Conservation (phyloP, 2,329 filamentous ascomycete species). For the Colletotrichum horii region DNA sequence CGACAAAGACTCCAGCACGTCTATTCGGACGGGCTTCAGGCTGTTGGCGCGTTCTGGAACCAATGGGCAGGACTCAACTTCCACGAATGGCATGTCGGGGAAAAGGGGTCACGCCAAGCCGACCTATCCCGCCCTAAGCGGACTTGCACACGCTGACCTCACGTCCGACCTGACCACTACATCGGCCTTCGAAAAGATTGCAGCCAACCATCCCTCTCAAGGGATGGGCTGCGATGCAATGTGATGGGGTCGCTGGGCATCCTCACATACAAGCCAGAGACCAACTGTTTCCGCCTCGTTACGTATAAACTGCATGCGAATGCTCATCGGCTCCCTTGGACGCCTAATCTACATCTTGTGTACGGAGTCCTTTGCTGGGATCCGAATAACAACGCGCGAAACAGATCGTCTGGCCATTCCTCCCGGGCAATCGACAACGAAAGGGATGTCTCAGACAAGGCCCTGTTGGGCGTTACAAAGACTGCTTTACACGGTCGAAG, state of each 20-base stretch:
- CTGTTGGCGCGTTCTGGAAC: constrained; percentile 6
- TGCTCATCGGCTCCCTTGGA: constrained; percentile 6
- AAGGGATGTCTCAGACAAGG: constrained; percentile 19
- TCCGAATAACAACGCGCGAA: constrained; percentile 3
- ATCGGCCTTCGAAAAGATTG: background rate
- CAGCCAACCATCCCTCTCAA: background rate
- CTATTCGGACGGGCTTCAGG: background rate
- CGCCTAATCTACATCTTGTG: background rate
- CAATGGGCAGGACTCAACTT: background rate
- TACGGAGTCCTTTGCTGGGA: background rate
- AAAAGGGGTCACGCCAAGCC: constrained; percentile 12
- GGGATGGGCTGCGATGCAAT: background rate
- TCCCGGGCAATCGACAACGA: background rate
- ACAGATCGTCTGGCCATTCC: constrained; percentile 1
- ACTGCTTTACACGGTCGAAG: background rate
- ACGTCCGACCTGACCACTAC: background rate
- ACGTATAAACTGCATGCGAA: background rate
- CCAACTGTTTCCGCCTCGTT: background rate
- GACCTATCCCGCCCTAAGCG: background rate
- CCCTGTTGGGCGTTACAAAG: background rate
- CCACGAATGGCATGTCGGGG: constrained; percentile 14
- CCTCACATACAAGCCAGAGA: background rate
- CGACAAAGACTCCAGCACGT: background rate
- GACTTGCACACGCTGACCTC: background rate
- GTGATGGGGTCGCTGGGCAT: background rate